Evolutionary conservation across 2,329 filamentous ascomycete genomes (phyloP).

Genomic region (Beauveria pseudobassiana): DNA sequence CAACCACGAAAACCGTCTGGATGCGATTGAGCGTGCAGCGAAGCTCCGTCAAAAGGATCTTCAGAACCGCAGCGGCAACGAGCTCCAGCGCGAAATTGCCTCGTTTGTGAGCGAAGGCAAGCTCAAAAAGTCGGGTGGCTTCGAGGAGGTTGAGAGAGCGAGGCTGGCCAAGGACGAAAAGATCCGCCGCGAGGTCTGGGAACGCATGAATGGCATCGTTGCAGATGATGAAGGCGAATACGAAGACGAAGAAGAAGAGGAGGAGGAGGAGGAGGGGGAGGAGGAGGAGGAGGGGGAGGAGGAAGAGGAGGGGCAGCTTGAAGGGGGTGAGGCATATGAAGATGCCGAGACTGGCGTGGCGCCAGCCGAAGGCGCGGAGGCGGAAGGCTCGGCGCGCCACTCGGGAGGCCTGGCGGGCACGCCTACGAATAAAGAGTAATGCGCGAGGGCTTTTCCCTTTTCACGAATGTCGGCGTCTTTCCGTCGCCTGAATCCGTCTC

Average conservation of each 20-base stretch:
- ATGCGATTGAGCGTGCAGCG: slow-evolving; percentile 96
- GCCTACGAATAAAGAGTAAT: slow-evolving; percentile 11
- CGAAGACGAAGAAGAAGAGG: slow-evolving; percentile 17
- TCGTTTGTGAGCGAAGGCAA: slow-evolving; percentile 83
- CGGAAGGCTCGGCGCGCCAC: background rate
- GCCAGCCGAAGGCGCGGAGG: background rate
- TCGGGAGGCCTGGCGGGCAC: background rate
- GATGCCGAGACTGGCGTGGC: slow-evolving; percentile 7
- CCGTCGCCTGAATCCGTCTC: background rate
- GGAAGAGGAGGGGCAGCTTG: background rate
- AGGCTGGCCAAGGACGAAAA: slow-evolving; percentile 80
- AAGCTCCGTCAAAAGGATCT: slow-evolving; percentile 85
- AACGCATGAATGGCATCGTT: slow-evolving; percentile 52
- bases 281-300: too few species aligned
- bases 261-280: slow-evolving; percentile 17
- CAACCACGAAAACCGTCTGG: slow-evolving; percentile 86
- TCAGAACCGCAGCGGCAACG: slow-evolving; percentile 64
- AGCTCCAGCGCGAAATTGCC: slow-evolving; percentile 76
- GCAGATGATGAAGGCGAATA: slow-evolving; percentile 23
- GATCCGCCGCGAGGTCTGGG: slow-evolving; percentile 73
- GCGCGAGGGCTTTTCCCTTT: slow-evolving; percentile 12
- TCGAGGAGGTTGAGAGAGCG: slow-evolving; percentile 86
- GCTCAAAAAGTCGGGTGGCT: slow-evolving; percentile 90
- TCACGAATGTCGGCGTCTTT: slow-evolving; percentile 20
- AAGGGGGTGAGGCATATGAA: slow-evolving; percentile 13